Conservation (phyloP, 371 early-diverging fungal genomes). For the Lichtheimia ramosa region DNA sequence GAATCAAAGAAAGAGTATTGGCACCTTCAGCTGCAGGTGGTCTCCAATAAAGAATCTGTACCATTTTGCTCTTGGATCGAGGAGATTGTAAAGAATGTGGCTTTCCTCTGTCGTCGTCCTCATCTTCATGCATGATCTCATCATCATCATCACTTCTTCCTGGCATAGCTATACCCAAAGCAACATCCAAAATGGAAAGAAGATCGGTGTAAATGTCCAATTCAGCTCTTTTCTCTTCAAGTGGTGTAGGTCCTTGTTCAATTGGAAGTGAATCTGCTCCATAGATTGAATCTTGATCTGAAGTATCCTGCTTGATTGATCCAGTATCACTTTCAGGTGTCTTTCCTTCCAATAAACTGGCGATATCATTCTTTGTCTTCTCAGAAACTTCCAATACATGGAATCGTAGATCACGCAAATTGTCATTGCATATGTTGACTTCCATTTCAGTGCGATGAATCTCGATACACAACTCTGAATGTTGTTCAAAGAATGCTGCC, state of each 20-base stretch:
- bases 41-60: conserved; percentile 55
- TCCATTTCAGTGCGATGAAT: conserved; percentile 82
- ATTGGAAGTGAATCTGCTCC: conserved; percentile 12
- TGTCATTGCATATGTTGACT: conserved; percentile 68
- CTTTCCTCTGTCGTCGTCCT: conserved; percentile 2
- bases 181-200: conserved; percentile 32
- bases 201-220: conserved; percentile 27
- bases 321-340: not conserved
- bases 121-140: conserved; percentile 7
- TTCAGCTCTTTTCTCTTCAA: conserved; percentile 16
- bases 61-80: conserved; percentile 53
- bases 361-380: conserved; percentile 3
- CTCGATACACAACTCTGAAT: conserved; percentile 72
- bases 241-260: conserved; percentile 10
- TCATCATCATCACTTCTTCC: conserved; percentile 18
- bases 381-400: conserved; percentile 23
- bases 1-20: conserved; percentile 21
- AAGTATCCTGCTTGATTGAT: conserved; percentile 1
- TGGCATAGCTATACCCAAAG: conserved; percentile 46
- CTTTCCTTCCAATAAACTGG: not conserved
- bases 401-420: conserved; percentile 61
- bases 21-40: conserved; percentile 48
- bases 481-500: conserved; percentile 75
- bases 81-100: conserved; percentile 39
- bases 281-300: conserved; percentile 15